Evolutionary conservation across 1,284 basidiomycete genomes (phyloP), one percentile per base, ranked within the genome.

Genomic region (Cystobasidium pallidum): DNA sequence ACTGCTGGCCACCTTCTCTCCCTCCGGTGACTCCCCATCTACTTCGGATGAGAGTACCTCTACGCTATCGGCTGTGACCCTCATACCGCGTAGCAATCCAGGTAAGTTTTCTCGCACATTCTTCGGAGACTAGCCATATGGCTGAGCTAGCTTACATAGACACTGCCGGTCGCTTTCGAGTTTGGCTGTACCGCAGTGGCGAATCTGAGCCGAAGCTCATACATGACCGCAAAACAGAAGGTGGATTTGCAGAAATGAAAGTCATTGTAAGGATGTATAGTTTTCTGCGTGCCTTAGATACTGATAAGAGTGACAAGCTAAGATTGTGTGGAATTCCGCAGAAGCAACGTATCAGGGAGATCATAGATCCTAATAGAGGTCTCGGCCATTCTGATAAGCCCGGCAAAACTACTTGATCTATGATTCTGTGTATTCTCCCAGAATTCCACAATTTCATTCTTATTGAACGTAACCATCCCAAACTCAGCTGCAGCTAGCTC

Each of bases 241-340:
- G 68, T n/a, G 68, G 68, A 15, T 71, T 71, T 30, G 61, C 68
- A 43, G 68, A 71, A 32, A 71, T 71, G 68, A 71, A 71, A 26
- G 52, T 71, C 30, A 64, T 71, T n/a, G 68, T 71, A 30, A 43
- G 68, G 7, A 7, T 13, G 13, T 39, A 39, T 7, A 6, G 36
- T 39, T 39, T 39, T 6, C 54, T 0, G 24, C 2, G 1, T n/a
- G 26, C 13, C 21, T 51, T 15, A 39, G 15, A 47, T 59, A 17
- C 41, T 17, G 24, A 10, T 10, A 19, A 32, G 15, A 8, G 15
- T 15, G 41, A 21, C n/a, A 28, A 26, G 68, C 61, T 71, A n/a
- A 59, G 17, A 34, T 30, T 41, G 28, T 24, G 28, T 11, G 1
- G n/a, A 47, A 17, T 8, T 49, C 13, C 11, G 26, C 36, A 71